phyloP scores from a whole-genome alignment of 805 yeast species.

The Nakazawaea pomicola region DNA sequence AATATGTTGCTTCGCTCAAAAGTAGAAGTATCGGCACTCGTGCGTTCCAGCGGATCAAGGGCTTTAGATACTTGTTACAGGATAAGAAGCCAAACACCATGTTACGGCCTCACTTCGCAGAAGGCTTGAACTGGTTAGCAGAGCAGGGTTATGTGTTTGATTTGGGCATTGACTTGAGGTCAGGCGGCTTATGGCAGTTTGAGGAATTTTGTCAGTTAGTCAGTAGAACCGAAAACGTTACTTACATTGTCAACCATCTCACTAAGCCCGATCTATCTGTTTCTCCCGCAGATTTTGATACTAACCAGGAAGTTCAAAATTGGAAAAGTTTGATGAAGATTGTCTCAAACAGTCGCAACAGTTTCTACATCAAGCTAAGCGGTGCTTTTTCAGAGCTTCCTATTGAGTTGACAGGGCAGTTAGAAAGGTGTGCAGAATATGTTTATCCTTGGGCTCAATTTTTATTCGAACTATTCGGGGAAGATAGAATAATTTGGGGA shows the following conservation, averaged over 20 bases:
- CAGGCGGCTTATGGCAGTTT: conserved; percentile 35
- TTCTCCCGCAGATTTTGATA: conserved; percentile 8
- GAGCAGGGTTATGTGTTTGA: conserved; percentile 30
- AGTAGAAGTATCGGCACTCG: conserved; percentile 8
- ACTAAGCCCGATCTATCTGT: conserved; percentile 32
- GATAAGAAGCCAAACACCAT: conserved; percentile 35
- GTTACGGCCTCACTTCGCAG: conserved; percentile 24
- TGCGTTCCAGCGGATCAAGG: conserved; percentile 24
- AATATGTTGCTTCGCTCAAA: conserved; percentile 16
- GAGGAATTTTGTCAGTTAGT: conserved; percentile 30
- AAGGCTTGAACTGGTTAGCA: conserved; percentile 30
- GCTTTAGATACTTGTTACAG: conserved; percentile 38
- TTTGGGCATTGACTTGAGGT: conserved; percentile 34
- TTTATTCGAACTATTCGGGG: conserved; percentile 26
- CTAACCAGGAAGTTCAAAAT: conserved; percentile 12
- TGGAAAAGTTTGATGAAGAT: conserved; percentile 22
- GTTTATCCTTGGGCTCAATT: conserved; percentile 30
- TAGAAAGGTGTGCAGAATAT: conserved; percentile 15
- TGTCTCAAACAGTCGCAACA: conserved; percentile 16
- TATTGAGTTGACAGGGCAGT: conserved; percentile 13
- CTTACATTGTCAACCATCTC: conserved; percentile 36
- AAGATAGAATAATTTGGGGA: conserved; percentile 32
- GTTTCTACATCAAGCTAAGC: conserved; percentile 32
- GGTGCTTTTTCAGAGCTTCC: conserved; percentile 37
- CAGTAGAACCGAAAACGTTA: conserved; percentile 22